Percentiles rank a stretch among this genome's conserved stretches.
Evolutionary conservation across 352 stramenopile genomes (phyloP).

Genomic region (Globisporangium takayamanum): DNA sequence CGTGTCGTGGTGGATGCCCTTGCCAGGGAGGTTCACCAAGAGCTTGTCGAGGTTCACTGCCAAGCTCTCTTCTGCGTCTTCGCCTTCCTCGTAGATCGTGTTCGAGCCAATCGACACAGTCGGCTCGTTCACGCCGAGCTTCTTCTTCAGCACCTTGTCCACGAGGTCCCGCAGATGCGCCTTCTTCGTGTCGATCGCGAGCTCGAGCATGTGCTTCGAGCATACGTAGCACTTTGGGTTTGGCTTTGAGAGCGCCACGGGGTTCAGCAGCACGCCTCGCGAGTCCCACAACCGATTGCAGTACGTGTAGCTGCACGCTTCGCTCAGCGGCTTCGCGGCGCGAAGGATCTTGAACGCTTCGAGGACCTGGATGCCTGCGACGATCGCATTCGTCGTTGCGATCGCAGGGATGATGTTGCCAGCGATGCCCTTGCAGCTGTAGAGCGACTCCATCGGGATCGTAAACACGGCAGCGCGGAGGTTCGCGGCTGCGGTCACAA

Average conservation of each 20-base stretch:
- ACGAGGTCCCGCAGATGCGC: slow-evolving; percentile 78
- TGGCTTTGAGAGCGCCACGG: slow-evolving; percentile 81
- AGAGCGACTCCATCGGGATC: slow-evolving; percentile 81
- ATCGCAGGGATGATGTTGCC: slow-evolving; percentile 99
- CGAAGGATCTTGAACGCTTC: slow-evolving; percentile 81
- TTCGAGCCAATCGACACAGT: slow-evolving; percentile 82
- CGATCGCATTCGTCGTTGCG: slow-evolving; percentile 99
- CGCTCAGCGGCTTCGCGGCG: slow-evolving; percentile 48
- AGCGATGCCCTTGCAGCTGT: slow-evolving; percentile 96
- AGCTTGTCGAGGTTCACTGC: slow-evolving; percentile 87
- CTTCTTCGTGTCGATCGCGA: slow-evolving; percentile 87
- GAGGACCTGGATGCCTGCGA: slow-evolving; percentile 91
- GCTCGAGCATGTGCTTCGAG: slow-evolving; percentile 87
- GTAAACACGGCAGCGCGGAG: slow-evolving; percentile 87
- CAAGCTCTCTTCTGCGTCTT: slow-evolving; percentile 84
- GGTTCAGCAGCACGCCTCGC: slow-evolving; percentile 90
- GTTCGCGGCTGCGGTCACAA: slow-evolving; percentile 97
- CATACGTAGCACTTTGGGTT: slow-evolving; percentile 96
- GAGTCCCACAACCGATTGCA: slow-evolving; percentile 90
- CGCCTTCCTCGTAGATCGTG: slow-evolving; percentile 94
- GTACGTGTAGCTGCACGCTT: slow-evolving; percentile 91
- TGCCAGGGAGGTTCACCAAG: slow-evolving; percentile 82
- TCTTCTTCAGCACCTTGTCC: slow-evolving; percentile 81
- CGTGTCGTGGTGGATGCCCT: slow-evolving; percentile 90
- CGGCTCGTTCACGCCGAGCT: slow-evolving; percentile 86